A percentile compares a stretch with the other conserved stretches of the same genome.
These are phyloP conservation scores for Chrysoporthe austroafricana DNA, from an alignment of 2,329 filamentous ascomycete genomes.

Conservation along the genomic window DNA sequence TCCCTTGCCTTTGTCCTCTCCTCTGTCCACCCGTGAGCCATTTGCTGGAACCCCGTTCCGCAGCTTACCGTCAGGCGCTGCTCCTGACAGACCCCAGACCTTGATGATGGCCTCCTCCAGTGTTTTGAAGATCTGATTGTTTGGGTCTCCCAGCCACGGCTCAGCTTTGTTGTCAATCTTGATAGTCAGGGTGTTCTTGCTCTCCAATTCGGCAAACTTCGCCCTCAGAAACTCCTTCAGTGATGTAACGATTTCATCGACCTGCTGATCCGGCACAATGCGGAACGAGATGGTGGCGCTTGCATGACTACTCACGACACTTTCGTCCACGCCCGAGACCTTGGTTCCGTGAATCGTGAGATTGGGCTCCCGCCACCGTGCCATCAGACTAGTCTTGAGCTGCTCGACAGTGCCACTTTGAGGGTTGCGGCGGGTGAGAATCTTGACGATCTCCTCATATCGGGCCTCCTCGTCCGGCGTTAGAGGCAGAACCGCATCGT, in stretches of 20 bases:
- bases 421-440: conserved; percentile 74
- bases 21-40: not conserved
- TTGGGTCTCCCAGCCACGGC: conserved; percentile 92
- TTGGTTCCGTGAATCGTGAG: conserved; percentile 93
- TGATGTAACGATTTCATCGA: conserved; percentile 71
- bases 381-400: conserved; percentile 86
- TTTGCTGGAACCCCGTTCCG: not conserved
- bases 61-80: not conserved
- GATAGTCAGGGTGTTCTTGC: conserved; percentile 79
- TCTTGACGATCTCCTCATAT: conserved; percentile 82
- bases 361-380: conserved; percentile 92
- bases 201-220: conserved; percentile 75
- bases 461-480: conserved; percentile 76
- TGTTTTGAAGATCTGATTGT: conserved; percentile 87
- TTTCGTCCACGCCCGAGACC: conserved; percentile 88
- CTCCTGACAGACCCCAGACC: conserved; percentile 68
- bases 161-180: conserved; percentile 92
- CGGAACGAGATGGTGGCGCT: conserved; percentile 88
- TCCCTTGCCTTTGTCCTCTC: not conserved
- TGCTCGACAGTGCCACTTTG: conserved; percentile 61
- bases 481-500: conserved; percentile 79
- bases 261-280: conserved; percentile 90
- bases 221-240: conserved; percentile 69
- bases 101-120: conserved; percentile 83
- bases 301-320: conserved; percentile 87